Base-by-base conservation (phyloP, 192 early-diverging fungal species). In the Mortierella antarctica region DNA sequence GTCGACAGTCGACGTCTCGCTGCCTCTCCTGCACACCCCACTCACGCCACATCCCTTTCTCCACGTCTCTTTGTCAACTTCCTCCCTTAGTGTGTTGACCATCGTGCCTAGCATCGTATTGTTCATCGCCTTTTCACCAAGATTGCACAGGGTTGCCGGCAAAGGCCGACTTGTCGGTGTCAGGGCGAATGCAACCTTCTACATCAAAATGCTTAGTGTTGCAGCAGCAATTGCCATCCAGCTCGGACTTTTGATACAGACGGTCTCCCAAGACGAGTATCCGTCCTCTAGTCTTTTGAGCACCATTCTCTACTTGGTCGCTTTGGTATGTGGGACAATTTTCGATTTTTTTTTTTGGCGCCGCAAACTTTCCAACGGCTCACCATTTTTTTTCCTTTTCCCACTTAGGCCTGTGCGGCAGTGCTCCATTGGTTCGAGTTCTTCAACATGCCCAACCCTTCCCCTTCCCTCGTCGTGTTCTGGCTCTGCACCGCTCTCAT, bases 391-490 rank as follows among this genome's bases (percentile, higher is more conserved):
- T 56, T 63, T 63, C 15, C 42, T 1, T 47, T 48, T 21, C 45
- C 60, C 21, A 47, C 52, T 52, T 51, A 79, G 75, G 20, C 45
- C 7, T 56, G 50, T 6, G 65, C 76, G 6, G 47, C 41, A 0
- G 15, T 61, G 2, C 39, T 80, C 42, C 76, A 80, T 23, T 71
- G 63, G 69, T 67, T 62, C 46, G 76, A 80, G 48, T 54, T 67
- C 54, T 80, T 71, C 70, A 80, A 80, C 50, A 72, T 80, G 70
- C 44, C 58, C 39, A 80, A 80, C 13, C 45, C 86, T 13, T 86
- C 89, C 7, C 70, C 82, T 0, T 41, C 66, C 14, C 84, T 93
- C 11, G 72, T 91, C 2, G 70, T 91, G 49, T 89, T 86, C 56
- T 90, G 87, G 87, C 71, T 91, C 57, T 70, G 74, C 40, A 68